phyloP scores from a whole-genome alignment of 331 rosid genomes.

The Erythrophleum ivorense region DNA sequence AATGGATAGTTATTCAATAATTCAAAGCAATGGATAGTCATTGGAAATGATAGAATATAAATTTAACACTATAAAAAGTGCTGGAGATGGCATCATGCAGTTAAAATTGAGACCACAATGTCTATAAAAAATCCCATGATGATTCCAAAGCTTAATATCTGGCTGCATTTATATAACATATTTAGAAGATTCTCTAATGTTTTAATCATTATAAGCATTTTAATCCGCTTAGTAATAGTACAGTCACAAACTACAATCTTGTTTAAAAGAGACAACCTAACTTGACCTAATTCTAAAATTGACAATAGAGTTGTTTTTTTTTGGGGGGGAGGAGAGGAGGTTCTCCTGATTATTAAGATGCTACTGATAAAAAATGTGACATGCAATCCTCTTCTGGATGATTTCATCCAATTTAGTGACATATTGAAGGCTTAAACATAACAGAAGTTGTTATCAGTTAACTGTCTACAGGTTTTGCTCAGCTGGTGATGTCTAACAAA shows the following conservation, averaged over 20 bases:
- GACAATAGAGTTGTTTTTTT: not conserved
- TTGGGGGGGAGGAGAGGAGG: too few relatives aligned
- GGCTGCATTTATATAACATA: not conserved
- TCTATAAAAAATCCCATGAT: not conserved
- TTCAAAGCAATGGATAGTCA: not conserved
- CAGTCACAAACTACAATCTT: conserved; percentile 1
- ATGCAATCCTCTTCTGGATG: too few relatives aligned
- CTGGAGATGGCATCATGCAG: not conserved
- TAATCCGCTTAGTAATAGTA: not conserved
- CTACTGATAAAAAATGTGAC: too few relatives aligned
- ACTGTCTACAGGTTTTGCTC: too few relatives aligned
- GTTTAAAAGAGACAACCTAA: not conserved
- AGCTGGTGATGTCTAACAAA: too few relatives aligned
- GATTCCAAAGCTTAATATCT: not conserved
- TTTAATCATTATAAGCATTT: not conserved
- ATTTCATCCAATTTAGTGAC: too few relatives aligned
- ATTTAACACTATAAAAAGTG: not conserved
- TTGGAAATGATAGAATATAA: not conserved
- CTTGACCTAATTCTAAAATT: not conserved
- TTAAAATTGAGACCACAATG: not conserved
- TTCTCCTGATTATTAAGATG: too few relatives aligned
- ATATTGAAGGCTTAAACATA: too few relatives aligned
- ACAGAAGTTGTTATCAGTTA: too few relatives aligned
- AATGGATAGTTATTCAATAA: not conserved
- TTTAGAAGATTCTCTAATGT: not conserved